Percentiles rank a stretch among this genome's conserved stretches.
Conservation (phyloP, 306 rosid species). For the Corylus heterophylla region DNA sequence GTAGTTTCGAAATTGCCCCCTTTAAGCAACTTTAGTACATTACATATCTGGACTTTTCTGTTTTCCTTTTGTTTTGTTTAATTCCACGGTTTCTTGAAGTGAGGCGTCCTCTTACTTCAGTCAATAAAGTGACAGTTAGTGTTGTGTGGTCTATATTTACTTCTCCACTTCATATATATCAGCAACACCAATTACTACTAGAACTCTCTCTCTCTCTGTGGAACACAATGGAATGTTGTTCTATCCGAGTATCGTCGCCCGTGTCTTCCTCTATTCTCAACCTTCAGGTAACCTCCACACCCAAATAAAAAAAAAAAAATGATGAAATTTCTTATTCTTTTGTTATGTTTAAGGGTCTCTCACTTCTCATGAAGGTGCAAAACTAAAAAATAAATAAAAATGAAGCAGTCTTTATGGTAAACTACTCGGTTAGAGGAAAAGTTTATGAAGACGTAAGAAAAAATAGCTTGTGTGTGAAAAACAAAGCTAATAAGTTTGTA, state of each 20-base stretch:
- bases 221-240: conserved; percentile 45
- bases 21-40: no score
- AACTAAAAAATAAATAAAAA: no score
- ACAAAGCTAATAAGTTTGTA: no score
- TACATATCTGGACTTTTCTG: no score
- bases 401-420: background rate
- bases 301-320: background rate
- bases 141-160: conserved; percentile 58
- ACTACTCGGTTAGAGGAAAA: background rate
- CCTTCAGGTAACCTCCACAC: conserved; percentile 42
- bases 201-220: background rate
- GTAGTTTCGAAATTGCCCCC: no score
- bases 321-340: background rate
- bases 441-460: background rate
- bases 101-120: no score
- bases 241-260: conserved; percentile 37
- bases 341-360: background rate
- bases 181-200: background rate
- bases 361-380: background rate
- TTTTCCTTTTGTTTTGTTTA: no score
- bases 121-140: no score
- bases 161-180: conserved; percentile 37
- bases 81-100: no score
- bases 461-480: background rate
- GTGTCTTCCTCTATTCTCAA: conserved; percentile 42